These are phyloP conservation scores for Fraxinus dipetala DNA, from an alignment of 305 asterid species.

Conservation along the genomic window DNA sequence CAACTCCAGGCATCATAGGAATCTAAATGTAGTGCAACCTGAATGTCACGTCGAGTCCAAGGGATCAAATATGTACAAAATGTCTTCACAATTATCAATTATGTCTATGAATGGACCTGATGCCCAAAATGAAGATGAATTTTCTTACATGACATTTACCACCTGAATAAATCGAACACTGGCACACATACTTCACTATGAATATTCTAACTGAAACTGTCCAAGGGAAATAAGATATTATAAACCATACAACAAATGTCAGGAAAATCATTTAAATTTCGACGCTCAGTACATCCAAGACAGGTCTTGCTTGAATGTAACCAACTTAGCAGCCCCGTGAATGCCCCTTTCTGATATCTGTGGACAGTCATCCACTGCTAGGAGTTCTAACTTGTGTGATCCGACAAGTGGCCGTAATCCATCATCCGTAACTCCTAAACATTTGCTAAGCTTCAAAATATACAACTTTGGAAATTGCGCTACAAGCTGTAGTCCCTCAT, in stretches of 20 bases:
- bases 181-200: not conserved
- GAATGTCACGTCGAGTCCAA: not conserved
- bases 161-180: not conserved
- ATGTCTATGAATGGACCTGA: not conserved
- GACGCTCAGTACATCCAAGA: slow-evolving; percentile 63
- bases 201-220: not conserved
- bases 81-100: not conserved
- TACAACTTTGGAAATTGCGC: slow-evolving; percentile 40
- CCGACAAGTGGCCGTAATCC: slow-evolving; percentile 62
- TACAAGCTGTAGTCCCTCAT: slow-evolving; percentile 64
- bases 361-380: slow-evolving; percentile 71
- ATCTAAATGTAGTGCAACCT: not conserved
- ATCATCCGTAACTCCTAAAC: slow-evolving; percentile 64
- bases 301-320: slow-evolving; percentile 61
- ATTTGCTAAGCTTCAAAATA: slow-evolving; percentile 52
- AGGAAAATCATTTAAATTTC: not conserved
- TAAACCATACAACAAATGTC: not conserved
- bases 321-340: slow-evolving; percentile 58
- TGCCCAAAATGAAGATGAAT: not conserved
- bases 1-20: not conserved
- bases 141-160: not conserved
- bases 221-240: not conserved
- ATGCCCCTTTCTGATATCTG: slow-evolving; percentile 66
- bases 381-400: slow-evolving; percentile 40
- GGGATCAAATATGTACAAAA: not conserved